Evolutionary conservation across 345 rosid genomes (phyloP).

Genomic region (Eucalyptus pumila): DNA sequence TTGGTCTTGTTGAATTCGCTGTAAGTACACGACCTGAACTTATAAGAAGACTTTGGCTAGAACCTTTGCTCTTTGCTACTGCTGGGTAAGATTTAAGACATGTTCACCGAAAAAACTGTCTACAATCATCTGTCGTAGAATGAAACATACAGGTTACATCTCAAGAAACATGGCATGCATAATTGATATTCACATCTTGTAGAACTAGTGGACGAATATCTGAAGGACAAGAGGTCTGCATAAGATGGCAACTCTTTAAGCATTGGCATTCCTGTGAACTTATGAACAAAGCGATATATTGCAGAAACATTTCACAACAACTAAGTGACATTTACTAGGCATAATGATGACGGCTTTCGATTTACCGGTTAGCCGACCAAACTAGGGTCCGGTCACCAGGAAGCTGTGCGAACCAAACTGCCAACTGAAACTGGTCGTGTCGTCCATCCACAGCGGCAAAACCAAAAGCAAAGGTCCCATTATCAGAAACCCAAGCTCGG

Average conservation of each 20-base stretch:
- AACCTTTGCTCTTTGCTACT: background rate
- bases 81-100: background rate
- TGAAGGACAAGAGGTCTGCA: background rate
- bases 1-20: background rate
- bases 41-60: background rate
- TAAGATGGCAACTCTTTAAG: background rate
- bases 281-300: background rate
- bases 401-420: conserved; percentile 67
- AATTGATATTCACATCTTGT: background rate
- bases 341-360: background rate
- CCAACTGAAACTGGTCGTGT: conserved; percentile 25
- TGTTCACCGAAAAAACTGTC: background rate
- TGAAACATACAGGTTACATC: background rate
- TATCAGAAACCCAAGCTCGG: conserved; percentile 51
- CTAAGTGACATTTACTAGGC: background rate
- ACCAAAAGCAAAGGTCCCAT: conserved; percentile 71
- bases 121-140: background rate
- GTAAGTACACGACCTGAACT: background rate
- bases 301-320: background rate
- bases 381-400: conserved; percentile 72
- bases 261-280: background rate
- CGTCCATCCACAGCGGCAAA: conserved; percentile 21
- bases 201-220: background rate
- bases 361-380: conserved; percentile 87
- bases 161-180: background rate